These are phyloP conservation scores for Asterionellopsis glacialis DNA, from an alignment of 108 stramenopile genomes.

Conservation along the genomic window DNA sequence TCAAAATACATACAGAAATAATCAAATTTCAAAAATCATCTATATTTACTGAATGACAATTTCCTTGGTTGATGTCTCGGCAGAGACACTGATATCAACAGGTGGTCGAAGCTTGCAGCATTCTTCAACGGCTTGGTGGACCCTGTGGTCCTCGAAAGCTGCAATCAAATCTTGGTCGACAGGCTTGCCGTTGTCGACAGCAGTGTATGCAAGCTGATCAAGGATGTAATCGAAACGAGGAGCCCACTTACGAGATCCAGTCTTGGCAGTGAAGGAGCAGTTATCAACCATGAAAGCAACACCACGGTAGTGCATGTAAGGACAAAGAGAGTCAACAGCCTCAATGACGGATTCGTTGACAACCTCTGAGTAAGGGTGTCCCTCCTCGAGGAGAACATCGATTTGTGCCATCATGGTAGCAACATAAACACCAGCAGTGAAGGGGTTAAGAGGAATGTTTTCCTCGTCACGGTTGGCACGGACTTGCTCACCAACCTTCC, in stretches of 20 bases:
- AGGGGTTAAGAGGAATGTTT: constrained; percentile 96
- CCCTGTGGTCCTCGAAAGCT: constrained; percentile 89
- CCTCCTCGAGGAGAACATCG: constrained; percentile 94
- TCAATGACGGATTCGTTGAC: constrained; percentile 99
- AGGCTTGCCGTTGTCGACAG: constrained; percentile 91
- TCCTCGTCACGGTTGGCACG: constrained; percentile 92
- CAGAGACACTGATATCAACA: constrained; percentile 92
- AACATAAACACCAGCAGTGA: constrained; percentile 97
- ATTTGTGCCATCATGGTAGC: constrained; percentile 99
- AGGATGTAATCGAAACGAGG: constrained; percentile 99
- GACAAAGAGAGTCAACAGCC: constrained; percentile 96
- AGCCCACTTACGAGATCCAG: constrained; percentile 97
- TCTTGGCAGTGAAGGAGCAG: constrained; percentile 98
- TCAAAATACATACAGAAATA: neutral
- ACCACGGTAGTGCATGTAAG: constrained; percentile 99
- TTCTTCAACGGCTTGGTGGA: constrained; percentile 91
- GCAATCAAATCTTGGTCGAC: constrained; percentile 80
- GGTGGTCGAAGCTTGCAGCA: constrained; percentile 95
- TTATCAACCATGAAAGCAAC: constrained; percentile 99
- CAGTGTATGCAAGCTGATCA: constrained; percentile 96
- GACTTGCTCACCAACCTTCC: constrained; percentile 95
- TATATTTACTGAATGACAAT: constrained; percentile 89
- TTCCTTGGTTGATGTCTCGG: constrained; percentile 93
- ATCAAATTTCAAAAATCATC: neutral
- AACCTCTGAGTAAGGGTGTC: constrained; percentile 98